Percentiles rank a stretch among this genome's conserved stretches.
Evolutionary conservation across 192 early-diverging fungal genomes (phyloP).

Genomic region (Coemansia erecta): DNA sequence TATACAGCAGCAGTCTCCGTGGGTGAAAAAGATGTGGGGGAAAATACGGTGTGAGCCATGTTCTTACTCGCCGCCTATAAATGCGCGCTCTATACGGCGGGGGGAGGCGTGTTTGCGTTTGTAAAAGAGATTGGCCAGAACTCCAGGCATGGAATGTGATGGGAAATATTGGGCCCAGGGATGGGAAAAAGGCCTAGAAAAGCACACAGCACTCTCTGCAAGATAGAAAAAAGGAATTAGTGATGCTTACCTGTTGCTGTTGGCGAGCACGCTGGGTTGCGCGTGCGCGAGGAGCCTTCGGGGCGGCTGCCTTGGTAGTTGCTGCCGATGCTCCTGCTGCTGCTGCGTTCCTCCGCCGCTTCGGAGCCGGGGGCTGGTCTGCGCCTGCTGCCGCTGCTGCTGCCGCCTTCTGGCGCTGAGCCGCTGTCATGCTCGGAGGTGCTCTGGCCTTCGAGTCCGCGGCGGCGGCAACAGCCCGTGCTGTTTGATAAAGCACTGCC

Average conservation of each 20-base stretch:
- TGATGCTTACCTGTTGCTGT: conserved; percentile 17
- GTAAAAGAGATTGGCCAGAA: not conserved
- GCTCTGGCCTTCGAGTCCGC: conserved; percentile 5
- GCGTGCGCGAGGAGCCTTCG: conserved; percentile 28
- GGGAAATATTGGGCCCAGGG: not conserved
- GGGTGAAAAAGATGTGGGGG: not conserved
- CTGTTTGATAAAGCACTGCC: conserved; percentile 41
- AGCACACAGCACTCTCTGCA: not conserved
- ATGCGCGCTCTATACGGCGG: not conserved
- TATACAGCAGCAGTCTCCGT: not conserved
- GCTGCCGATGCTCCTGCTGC: conserved; percentile 14
- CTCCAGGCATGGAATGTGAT: not conserved
- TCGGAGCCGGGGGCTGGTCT: conserved; percentile 17
- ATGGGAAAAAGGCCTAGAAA: not conserved
- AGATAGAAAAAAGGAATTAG: not conserved
- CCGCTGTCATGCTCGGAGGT: not conserved
- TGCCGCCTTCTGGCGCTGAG: conserved; percentile 18
- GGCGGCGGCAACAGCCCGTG: conserved; percentile 44
- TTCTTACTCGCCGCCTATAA: not conserved
- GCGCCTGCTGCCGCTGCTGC: conserved; percentile 9
- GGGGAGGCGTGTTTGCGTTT: not conserved
- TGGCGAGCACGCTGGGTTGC: conserved; percentile 31
- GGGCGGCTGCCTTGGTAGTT: conserved; percentile 16
- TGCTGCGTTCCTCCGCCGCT: conserved; percentile 42
- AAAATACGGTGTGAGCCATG: too few relatives aligned